Percentiles rank a stretch among this genome's conserved stretches.
These are phyloP conservation scores for Gnaphalium uliginosum DNA, from an alignment of 129 eudicot genomes.

Conservation along the genomic window DNA sequence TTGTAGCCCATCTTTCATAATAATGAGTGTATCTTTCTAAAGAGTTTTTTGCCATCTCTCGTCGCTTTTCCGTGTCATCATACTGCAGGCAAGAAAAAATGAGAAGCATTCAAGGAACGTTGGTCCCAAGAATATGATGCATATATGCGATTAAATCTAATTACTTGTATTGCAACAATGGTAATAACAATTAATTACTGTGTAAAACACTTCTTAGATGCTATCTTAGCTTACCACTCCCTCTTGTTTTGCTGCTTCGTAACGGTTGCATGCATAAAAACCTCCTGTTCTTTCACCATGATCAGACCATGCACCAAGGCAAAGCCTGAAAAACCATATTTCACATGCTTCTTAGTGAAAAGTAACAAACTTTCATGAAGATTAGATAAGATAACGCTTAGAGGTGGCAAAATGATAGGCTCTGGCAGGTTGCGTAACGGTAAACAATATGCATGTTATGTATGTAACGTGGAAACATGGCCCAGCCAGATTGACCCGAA, in stretches of 20 bases:
- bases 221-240: constrained; percentile 66
- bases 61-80: constrained; percentile 89
- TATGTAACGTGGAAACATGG: neutral
- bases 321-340: constrained; percentile 56
- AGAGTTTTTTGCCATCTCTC: constrained; percentile 98
- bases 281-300: constrained; percentile 99
- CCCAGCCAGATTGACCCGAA: neutral
- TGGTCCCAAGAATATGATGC: neutral
- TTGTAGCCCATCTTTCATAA: constrained; percentile 98
- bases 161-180: constrained; percentile 10
- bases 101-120: constrained; percentile 3
- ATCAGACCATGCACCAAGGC: constrained; percentile 96
- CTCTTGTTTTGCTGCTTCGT: constrained; percentile 93
- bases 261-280: constrained; percentile 96
- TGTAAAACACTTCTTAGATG: constrained; percentile 10
- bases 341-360: neutral
- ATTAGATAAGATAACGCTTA: neutral
- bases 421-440: too few relatives aligned
- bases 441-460: neutral
- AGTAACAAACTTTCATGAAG: neutral
- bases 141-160: constrained; percentile 8
- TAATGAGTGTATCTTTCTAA: constrained; percentile 98
- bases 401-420: too few relatives aligned
- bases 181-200: neutral
- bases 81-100: constrained; percentile 50